These are phyloP conservation scores for Arthrinium phaeospermum DNA, from an alignment of 2,329 filamentous ascomycete species.

Conservation along the genomic window DNA sequence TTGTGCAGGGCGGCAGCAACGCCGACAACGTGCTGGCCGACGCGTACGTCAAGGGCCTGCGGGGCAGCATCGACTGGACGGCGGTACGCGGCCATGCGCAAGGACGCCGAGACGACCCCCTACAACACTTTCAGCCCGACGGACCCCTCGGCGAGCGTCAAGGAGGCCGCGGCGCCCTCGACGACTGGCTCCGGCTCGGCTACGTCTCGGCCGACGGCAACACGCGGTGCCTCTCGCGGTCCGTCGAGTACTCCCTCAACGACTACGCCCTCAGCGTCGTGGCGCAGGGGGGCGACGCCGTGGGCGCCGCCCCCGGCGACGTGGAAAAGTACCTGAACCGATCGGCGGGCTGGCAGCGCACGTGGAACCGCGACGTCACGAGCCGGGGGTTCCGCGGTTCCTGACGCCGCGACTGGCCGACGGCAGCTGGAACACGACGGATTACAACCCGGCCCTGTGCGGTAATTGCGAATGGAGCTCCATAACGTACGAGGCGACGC, in stretches of 20 bases:
- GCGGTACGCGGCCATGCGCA: constrained; percentile 65
- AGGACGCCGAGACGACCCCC: constrained; percentile 56
- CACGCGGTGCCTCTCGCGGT: constrained; percentile 74
- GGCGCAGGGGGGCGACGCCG: constrained; percentile 62
- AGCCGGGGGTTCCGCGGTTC: constrained; percentile 71
- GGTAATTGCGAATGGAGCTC: constrained; percentile 63
- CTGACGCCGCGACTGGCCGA: constrained; percentile 73
- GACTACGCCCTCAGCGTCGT: constrained; percentile 73
- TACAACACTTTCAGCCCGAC: constrained; percentile 50
- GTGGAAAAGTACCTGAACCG: constrained; percentile 63
- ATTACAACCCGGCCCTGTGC: constrained; percentile 61
- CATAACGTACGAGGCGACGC: constrained; percentile 74
- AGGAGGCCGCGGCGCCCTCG: constrained; percentile 74
- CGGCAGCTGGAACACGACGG: constrained; percentile 65
- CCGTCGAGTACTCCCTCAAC: constrained; percentile 79
- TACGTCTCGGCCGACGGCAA: constrained; percentile 75
- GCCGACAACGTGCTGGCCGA: constrained; percentile 73
- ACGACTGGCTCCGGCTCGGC: constrained; percentile 72
- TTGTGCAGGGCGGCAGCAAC: constrained; percentile 70
- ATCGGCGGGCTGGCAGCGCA: constrained; percentile 67
- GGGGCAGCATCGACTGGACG: constrained; percentile 59
- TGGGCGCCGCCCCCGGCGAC: constrained; percentile 53
- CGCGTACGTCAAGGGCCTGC: constrained; percentile 70
- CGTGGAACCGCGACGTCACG: constrained; percentile 65
- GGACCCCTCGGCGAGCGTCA: constrained; percentile 65